Conservation (phyloP, 2,329 filamentous ascomycete species). For the Cordyceps cicadae region DNA sequence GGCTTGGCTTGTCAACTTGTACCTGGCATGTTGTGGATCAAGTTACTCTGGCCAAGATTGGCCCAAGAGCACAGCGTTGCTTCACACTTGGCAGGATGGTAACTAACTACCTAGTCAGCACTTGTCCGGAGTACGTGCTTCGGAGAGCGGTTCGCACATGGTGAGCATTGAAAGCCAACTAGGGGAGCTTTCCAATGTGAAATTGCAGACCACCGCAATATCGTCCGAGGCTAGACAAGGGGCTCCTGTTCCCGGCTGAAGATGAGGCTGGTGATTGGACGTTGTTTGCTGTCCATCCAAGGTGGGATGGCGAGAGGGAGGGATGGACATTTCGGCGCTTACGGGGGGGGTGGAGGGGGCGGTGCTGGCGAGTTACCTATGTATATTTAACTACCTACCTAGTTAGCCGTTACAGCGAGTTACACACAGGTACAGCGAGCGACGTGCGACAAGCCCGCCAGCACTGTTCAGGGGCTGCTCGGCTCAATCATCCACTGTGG, state of each 20-base stretch:
- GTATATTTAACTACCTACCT: no score
- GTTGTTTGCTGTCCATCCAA: neutral
- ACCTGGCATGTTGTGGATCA: neutral
- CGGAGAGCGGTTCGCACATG: neutral
- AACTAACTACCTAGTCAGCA: no score
- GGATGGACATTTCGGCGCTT: neutral
- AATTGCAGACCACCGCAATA: slow-evolving; percentile 6
- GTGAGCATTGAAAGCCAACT: neutral
- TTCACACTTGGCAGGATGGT: neutral
- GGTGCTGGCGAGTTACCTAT: neutral
- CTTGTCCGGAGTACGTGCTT: no score
- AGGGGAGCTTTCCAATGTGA: neutral
- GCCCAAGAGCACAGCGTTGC: neutral
- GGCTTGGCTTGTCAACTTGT: neutral
- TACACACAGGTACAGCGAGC: neutral
- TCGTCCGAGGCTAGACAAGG: slow-evolving; percentile 1
- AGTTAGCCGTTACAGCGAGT: neutral
- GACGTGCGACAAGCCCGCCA: neutral
- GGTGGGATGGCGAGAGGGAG: neutral
- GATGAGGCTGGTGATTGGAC: slow-evolving; percentile 1
- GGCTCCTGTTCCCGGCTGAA: neutral
- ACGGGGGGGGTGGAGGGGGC: neutral
- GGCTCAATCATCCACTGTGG: slow-evolving; percentile 3
- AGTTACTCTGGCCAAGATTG: neutral
- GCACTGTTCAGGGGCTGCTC: neutral